phyloP scores from a whole-genome alignment of 2,329 filamentous ascomycete genomes.

The Penicillium sp. region DNA sequence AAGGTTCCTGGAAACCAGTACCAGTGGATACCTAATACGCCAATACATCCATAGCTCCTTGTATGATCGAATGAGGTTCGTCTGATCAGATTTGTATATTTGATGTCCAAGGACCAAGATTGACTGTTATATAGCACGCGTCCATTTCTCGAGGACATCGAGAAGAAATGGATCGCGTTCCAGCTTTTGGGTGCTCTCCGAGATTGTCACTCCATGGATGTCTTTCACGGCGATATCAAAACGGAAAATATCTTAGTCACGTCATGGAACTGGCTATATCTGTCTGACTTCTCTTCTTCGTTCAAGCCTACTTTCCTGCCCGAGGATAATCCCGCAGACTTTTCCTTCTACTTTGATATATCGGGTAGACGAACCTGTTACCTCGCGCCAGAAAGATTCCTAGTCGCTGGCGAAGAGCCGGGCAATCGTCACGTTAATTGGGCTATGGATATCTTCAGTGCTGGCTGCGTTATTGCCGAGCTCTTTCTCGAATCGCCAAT shows the following conservation, averaged over 20 bases:
- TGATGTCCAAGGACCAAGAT: conserved; percentile 1
- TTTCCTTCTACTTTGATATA: conserved; percentile 96
- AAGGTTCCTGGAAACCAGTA: conserved; percentile 85
- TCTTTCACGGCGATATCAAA: conserved; percentile 98
- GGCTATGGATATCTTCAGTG: conserved; percentile 99
- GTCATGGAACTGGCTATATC: conserved; percentile 98
- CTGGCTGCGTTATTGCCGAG: conserved; percentile 94
- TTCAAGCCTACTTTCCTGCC: conserved; percentile 94
- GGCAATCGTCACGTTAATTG: conserved; percentile 68
- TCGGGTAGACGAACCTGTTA: conserved; percentile 92
- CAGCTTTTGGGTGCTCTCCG: conserved; percentile 89
- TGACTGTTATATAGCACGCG: conserved; percentile 67
- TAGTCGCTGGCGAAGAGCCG: conserved; percentile 67
- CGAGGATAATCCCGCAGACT: conserved; percentile 95
- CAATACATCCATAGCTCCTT: conserved; percentile 96
- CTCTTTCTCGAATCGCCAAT: conserved; percentile 92
- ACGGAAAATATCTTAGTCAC: conserved; percentile 96
- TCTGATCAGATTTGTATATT: background rate
- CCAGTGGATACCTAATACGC: conserved; percentile 86
- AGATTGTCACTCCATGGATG: conserved; percentile 83
- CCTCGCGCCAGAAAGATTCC: conserved; percentile 88
- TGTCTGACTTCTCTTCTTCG: conserved; percentile 93
- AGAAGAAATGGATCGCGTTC: conserved; percentile 98
- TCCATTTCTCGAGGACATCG: conserved; percentile 93
- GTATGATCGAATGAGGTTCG: conserved; percentile 80